Evolutionary conservation across 2,329 filamentous ascomycete species (phyloP).

Genomic region (Elsinoe arachidis): DNA sequence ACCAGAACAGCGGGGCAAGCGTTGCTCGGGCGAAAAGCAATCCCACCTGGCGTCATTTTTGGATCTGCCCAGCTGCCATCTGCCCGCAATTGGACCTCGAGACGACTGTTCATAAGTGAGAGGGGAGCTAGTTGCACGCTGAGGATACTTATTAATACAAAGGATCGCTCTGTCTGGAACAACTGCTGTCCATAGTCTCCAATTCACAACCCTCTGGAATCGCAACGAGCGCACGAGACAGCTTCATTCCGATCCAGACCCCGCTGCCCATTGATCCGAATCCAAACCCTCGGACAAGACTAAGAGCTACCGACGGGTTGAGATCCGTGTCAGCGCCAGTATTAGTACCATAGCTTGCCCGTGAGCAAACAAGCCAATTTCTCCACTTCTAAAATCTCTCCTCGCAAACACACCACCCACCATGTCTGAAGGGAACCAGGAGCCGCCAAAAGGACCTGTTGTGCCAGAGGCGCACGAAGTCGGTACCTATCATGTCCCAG

Average conservation of each 20-base stretch:
- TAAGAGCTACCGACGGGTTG: constrained; percentile 1
- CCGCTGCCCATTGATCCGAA: constrained; percentile 12
- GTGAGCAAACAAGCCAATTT: background rate
- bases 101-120: background rate
- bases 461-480: constrained; percentile 69
- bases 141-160: background rate
- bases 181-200: background rate
- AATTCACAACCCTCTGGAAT: background rate
- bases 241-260: constrained; percentile 7
- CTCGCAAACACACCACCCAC: constrained; percentile 2
- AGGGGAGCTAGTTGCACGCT: background rate
- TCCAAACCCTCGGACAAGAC: constrained; percentile 8
- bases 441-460: constrained; percentile 41
- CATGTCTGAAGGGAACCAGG: constrained; percentile 39
- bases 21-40: background rate
- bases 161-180: background rate
- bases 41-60: constrained; percentile 11
- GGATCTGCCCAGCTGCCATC: constrained; percentile 6
- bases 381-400: background rate
- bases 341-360: background rate
- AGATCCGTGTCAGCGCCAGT: background rate
- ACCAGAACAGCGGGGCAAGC: background rate
- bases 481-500: constrained; percentile 59
- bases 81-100: background rate
- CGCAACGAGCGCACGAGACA: constrained; percentile 2